These are phyloP conservation scores for Aspergillus ochraceoroseus DNA, from an alignment of 2,329 filamentous ascomycete genomes.

Conservation along the genomic window DNA sequence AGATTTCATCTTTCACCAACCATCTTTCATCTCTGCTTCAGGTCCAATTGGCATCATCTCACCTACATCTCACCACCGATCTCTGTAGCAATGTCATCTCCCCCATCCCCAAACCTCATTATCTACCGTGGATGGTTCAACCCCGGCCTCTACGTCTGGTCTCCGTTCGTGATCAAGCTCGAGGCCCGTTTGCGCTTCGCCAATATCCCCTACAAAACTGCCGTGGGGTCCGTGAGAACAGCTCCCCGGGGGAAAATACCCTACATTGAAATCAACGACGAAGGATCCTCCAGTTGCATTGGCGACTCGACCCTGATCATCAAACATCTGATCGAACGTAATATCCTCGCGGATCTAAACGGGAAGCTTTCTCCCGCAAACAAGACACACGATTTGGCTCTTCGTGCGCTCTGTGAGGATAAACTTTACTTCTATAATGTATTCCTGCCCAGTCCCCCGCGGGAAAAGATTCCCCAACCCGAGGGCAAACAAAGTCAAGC, in stretches of 20 bases:
- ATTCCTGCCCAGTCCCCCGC: neutral
- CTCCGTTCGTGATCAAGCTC: constrained; percentile 59
- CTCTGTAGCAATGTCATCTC: neutral
- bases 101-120: constrained; percentile 23
- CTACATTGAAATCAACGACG: constrained; percentile 45
- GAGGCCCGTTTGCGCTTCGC: constrained; percentile 58
- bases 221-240: constrained; percentile 43
- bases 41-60: too few species aligned
- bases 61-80: too few species aligned
- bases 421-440: constrained; percentile 56
- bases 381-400: constrained; percentile 48
- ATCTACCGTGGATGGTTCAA: constrained; percentile 51
- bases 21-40: too few species aligned
- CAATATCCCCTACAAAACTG: constrained; percentile 45
- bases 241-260: constrained; percentile 58
- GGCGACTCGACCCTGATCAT: constrained; percentile 56
- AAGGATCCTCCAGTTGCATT: constrained; percentile 25
- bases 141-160: constrained; percentile 50
- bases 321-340: constrained; percentile 41
- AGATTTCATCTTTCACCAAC: too few species aligned
- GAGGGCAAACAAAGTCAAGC: too few species aligned
- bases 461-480: too few species aligned
- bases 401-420: constrained; percentile 56
- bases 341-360: constrained; percentile 49
- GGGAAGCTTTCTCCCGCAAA: constrained; percentile 36